Evolutionary conservation across 2,329 filamentous ascomycete genomes (phyloP).

Genomic region (Beauveria sp.): DNA sequence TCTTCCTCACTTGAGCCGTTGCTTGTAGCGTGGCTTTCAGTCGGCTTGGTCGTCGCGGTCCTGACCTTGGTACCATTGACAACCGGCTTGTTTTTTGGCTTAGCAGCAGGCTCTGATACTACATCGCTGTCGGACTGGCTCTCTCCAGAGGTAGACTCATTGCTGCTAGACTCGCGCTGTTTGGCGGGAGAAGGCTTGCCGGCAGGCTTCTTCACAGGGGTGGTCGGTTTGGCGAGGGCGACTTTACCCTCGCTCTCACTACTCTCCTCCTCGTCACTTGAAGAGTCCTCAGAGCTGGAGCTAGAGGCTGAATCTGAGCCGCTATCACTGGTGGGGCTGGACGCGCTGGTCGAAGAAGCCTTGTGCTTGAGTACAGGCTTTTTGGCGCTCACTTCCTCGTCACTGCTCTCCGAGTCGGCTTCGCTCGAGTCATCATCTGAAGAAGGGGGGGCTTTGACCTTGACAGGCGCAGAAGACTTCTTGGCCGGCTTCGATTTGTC

Average conservation of each 20-base stretch:
- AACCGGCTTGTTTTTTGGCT: conserved; percentile 13
- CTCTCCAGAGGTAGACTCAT: conserved; percentile 17
- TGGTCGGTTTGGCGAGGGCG: background rate
- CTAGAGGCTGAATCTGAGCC: conserved; percentile 14
- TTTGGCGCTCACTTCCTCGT: conserved; percentile 21
- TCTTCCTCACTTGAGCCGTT: conserved; percentile 8
- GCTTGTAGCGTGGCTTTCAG: conserved; percentile 16
- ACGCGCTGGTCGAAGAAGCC: conserved; percentile 15
- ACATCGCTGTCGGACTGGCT: conserved; percentile 21
- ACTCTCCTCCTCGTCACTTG: background rate
- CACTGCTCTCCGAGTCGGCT: conserved; percentile 15
- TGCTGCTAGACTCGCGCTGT: conserved; percentile 20
- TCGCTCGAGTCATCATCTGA: conserved; percentile 13
- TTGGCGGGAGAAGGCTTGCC: conserved; percentile 14
- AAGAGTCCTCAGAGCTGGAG: conserved; percentile 11
- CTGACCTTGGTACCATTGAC: conserved; percentile 13
- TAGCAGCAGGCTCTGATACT: conserved; percentile 15
- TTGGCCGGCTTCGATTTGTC: conserved; percentile 15
- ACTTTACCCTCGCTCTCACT: conserved; percentile 9
- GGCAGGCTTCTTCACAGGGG: conserved; percentile 6
- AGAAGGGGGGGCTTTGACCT: conserved; percentile 9
- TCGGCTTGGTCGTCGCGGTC: conserved; percentile 10
- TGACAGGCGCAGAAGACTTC: conserved; percentile 8
- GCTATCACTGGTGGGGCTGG: conserved; percentile 11
- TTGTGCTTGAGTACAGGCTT: conserved; percentile 19